Conservation (phyloP, 176 grass and related monocot species). For the Guadua angustifolia region DNA sequence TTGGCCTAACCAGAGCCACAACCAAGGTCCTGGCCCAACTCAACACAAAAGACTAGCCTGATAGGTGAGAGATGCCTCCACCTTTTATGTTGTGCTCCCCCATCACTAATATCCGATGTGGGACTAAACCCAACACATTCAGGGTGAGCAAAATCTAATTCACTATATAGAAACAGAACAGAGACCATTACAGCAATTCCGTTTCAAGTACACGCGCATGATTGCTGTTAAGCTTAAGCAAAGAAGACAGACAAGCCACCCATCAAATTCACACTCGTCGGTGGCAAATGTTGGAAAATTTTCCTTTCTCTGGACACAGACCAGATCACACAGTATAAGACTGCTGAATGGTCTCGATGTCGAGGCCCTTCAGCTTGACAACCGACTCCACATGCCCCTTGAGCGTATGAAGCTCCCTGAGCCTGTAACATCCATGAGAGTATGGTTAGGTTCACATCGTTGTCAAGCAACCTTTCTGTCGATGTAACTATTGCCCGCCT, state of each 20-base stretch:
- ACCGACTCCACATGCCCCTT: slow-evolving; percentile 80
- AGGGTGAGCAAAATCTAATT: background rate
- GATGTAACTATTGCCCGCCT: background rate
- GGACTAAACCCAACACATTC: too few species aligned
- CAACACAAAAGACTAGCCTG: too few species aligned
- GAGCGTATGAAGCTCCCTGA: slow-evolving; percentile 69
- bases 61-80: too few species aligned
- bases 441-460: background rate
- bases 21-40: too few species aligned
- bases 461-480: background rate
- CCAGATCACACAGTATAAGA: slow-evolving; percentile 64
- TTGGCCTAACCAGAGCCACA: too few species aligned
- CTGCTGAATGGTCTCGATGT: slow-evolving; percentile 78
- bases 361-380: slow-evolving; percentile 74
- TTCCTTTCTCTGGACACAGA: background rate
- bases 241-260: slow-evolving; percentile 21
- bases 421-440: slow-evolving; percentile 42
- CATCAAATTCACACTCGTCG: slow-evolving; percentile 30
- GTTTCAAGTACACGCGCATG: background rate
- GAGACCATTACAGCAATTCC: background rate
- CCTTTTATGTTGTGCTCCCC: too few species aligned
- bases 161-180: background rate
- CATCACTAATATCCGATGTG: too few species aligned
- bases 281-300: background rate
- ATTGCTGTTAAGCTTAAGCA: slow-evolving; percentile 12